Conservation (phyloP, 169 alveolate species). For the Plasmodium knowlesi region DNA sequence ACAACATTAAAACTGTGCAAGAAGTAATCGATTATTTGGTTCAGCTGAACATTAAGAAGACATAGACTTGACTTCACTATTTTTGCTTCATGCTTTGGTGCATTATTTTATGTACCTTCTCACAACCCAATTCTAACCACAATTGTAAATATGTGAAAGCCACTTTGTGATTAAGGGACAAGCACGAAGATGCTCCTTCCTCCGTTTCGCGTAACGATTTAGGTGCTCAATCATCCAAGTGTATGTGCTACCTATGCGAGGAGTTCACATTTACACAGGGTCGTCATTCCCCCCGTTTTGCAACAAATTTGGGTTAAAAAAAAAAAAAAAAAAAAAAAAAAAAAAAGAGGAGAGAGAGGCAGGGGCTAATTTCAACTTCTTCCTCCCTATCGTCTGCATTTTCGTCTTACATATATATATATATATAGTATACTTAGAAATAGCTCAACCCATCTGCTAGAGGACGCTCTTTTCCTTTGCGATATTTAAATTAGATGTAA, state of each 20-base stretch:
- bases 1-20: slow-evolving; percentile 65
- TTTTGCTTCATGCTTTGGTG: slow-evolving; percentile 1
- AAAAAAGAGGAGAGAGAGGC: not conserved
- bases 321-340: not conserved
- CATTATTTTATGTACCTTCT: not conserved
- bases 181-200: not conserved
- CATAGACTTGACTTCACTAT: not conserved
- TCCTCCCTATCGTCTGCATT: not conserved
- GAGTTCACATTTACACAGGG: not conserved
- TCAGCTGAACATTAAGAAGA: slow-evolving; percentile 60
- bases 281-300: not conserved
- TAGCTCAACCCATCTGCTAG: not conserved
- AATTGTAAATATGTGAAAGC: not conserved
- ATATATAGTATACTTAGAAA: not conserved
- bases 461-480: not conserved
- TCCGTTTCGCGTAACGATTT: not conserved
- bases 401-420: not conserved
- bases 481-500: not conserved
- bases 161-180: not conserved
- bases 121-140: not conserved
- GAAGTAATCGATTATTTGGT: slow-evolving; percentile 71
- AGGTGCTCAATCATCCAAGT: not conserved
- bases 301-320: not conserved
- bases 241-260: not conserved
- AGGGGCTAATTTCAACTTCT: not conserved